phyloP scores from a whole-genome alignment of 2,329 filamentous ascomycete genomes.

The Coniella vitis region DNA sequence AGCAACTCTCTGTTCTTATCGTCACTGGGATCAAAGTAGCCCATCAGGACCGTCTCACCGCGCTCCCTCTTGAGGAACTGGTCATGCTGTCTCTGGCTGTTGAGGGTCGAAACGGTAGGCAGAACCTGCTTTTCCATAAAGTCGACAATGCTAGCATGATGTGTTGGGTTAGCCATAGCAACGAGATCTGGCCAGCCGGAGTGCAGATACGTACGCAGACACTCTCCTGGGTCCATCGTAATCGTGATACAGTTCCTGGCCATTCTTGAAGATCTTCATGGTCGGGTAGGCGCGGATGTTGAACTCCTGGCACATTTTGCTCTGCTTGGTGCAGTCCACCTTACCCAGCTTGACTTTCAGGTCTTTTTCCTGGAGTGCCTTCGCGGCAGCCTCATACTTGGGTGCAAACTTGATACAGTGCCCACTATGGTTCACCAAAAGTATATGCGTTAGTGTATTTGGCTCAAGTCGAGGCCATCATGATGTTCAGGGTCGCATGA shows the following conservation, averaged over 20 bases:
- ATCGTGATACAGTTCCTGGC: conserved; percentile 68
- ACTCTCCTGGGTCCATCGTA: conserved; percentile 90
- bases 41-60: conserved; percentile 92
- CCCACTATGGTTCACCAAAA: conserved; percentile 93
- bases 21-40: conserved; percentile 72
- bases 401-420: conserved; percentile 97
- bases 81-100: conserved; percentile 76
- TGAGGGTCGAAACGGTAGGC: conserved; percentile 79
- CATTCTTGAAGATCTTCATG: conserved; percentile 93
- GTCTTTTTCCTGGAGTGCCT: conserved; percentile 77
- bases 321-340: conserved; percentile 92
- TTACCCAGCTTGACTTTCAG: conserved; percentile 69
- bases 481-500: conserved; percentile 20
- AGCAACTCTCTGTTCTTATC: conserved; percentile 84
- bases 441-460: conserved; percentile 64
- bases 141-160: conserved; percentile 50
- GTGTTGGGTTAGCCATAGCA: background rate
- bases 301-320: conserved; percentile 80
- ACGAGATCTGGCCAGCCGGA: background rate
- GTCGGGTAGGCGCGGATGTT: conserved; percentile 97
- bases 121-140: conserved; percentile 99
- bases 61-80: conserved; percentile 91
- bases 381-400: conserved; percentile 84
- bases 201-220: conserved; percentile 49
- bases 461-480: background rate